phyloP scores from a whole-genome alignment of 2,329 filamentous ascomycete genomes.

The Colletotrichum sp. region DNA sequence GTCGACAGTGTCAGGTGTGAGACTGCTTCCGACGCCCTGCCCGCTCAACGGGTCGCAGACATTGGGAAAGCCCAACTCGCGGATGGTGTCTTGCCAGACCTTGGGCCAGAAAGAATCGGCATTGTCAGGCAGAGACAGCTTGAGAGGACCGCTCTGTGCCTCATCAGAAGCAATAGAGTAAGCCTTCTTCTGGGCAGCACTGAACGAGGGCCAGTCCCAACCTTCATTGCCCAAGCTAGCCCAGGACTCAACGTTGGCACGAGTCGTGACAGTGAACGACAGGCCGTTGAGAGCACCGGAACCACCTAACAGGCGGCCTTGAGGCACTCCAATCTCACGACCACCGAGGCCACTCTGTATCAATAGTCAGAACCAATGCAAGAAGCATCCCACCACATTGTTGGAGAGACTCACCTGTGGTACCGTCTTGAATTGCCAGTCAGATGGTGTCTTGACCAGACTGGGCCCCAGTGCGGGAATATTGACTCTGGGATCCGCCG shows the following conservation, averaged over 20 bases:
- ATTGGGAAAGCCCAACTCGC: constrained; percentile 20
- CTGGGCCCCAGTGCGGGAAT: constrained; percentile 29
- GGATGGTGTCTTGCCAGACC: constrained; percentile 26
- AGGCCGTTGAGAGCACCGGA: constrained; percentile 33
- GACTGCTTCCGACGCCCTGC: constrained; percentile 17
- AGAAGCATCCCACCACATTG: background rate
- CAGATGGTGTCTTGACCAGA: constrained; percentile 27
- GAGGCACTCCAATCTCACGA: constrained; percentile 23
- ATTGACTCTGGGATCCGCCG: constrained; percentile 27
- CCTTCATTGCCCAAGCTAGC: constrained; percentile 29
- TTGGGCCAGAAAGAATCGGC: constrained; percentile 17
- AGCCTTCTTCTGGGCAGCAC: constrained; percentile 18
- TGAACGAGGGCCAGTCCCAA: constrained; percentile 29
- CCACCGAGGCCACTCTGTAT: constrained; percentile 17
- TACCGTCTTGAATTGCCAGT: constrained; percentile 29
- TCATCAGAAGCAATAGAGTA: constrained; percentile 5
- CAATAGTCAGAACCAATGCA: background rate
- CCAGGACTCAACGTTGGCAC: constrained; percentile 30
- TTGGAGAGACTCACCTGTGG: constrained; percentile 24
- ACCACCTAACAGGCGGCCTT: constrained; percentile 29
- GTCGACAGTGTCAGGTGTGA: constrained; percentile 27
- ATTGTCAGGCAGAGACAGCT: constrained; percentile 21
- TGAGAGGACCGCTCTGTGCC: constrained; percentile 12
- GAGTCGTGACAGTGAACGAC: constrained; percentile 26
- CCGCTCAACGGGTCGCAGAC: constrained; percentile 28